A percentile compares a stretch with the other conserved stretches of the same genome.
Conservation (phyloP, 2,329 filamentous ascomycete species). For the Ceratocystiopsis brevicomis region DNA sequence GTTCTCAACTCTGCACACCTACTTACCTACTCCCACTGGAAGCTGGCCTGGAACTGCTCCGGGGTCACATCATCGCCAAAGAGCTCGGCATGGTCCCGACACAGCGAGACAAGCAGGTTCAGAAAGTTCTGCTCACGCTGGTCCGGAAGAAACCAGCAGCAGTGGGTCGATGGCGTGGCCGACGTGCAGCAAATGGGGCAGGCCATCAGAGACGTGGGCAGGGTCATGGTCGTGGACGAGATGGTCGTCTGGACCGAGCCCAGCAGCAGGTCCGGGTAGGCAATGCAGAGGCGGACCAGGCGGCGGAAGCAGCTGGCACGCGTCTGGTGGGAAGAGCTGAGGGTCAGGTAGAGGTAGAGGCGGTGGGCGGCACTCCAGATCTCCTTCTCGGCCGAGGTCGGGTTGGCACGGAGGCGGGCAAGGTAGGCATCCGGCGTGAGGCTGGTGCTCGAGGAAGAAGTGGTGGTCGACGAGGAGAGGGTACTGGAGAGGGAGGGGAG, state of each 20-base stretch:
- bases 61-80: not conserved
- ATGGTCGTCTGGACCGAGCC: not conserved
- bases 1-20: too few species aligned
- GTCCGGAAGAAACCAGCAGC: conserved; percentile 4
- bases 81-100: not conserved
- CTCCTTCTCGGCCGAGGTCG: conserved; percentile 1
- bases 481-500: too few species aligned
- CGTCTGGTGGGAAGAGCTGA: not conserved
- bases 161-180: not conserved
- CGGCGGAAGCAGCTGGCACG: not conserved
- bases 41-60: not conserved
- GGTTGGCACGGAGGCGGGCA: not conserved
- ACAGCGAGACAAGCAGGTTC: not conserved
- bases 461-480: too few species aligned
- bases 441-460: not conserved
- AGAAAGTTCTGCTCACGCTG: not conserved
- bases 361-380: conserved; percentile 3
- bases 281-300: conserved; percentile 2
- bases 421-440: not conserved
- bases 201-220: not conserved
- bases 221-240: not conserved
- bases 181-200: not conserved
- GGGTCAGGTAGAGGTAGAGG: not conserved
- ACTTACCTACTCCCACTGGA: too few species aligned
- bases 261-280: not conserved